A percentile compares a stretch with the other conserved stretches of the same genome.
Conservation (phyloP, 768 basidiomycete species). For the Leucosporidium yakuticum region DNA sequence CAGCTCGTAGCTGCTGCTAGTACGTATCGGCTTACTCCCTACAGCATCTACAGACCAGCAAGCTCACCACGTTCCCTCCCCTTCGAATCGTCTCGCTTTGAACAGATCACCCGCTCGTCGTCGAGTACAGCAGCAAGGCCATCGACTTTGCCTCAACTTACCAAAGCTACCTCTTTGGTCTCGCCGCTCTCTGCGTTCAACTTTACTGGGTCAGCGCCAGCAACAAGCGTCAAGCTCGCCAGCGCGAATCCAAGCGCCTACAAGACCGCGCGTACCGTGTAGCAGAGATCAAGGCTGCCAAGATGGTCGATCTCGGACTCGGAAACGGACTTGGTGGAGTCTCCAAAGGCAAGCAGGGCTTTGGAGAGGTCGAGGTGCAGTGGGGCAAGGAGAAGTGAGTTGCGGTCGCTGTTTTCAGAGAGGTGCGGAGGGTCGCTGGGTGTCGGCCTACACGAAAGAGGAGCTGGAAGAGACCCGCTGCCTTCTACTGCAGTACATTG, state of each 20-base stretch:
- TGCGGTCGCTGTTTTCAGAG: not conserved
- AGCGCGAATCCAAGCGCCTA: not conserved
- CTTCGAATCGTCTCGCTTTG: not conserved
- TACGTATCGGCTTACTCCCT: not conserved
- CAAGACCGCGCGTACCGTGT: not conserved
- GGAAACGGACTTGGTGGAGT: not conserved
- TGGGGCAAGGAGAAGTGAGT: conserved; percentile 39
- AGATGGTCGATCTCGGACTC: conserved; percentile 17
- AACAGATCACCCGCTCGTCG: not conserved
- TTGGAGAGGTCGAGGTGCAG: conserved; percentile 34
- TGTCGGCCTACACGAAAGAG: not conserved
- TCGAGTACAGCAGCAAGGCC: not conserved
- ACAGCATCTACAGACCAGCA: not conserved
- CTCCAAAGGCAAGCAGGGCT: not conserved
- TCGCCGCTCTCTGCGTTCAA: not conserved
- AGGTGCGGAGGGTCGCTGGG: not conserved
- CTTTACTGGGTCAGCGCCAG: not conserved
- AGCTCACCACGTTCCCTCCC: not conserved
- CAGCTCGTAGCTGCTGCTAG: not conserved
- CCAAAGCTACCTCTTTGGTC: not conserved
- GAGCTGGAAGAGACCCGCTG: not conserved
- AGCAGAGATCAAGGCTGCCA: not conserved
- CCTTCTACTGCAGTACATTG: not conserved
- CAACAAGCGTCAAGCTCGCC: not conserved
- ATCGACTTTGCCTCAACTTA: not conserved